phyloP scores from a whole-genome alignment of 2,329 filamentous ascomycete genomes.

The Dactylonectria estremocensis region DNA sequence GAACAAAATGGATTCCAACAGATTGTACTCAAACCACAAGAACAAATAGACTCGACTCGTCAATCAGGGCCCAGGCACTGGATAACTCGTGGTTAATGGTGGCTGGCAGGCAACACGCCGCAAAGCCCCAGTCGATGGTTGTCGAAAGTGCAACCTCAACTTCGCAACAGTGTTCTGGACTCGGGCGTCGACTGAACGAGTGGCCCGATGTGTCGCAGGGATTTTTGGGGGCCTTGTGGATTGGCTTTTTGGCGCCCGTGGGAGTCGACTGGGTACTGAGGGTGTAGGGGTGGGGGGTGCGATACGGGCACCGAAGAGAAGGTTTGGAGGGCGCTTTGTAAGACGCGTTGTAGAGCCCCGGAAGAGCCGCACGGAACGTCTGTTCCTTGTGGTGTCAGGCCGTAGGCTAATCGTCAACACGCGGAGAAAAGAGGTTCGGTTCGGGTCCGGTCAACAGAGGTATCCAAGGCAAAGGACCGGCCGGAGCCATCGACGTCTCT shows the following conservation, averaged over 20 bases:
- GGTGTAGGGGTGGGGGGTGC: slow-evolving; percentile 15
- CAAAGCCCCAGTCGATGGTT: neutral
- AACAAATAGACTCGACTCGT: neutral
- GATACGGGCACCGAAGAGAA: slow-evolving; percentile 28
- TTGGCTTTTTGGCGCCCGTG: neutral
- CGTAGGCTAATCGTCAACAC: slow-evolving; percentile 8
- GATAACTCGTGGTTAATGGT: neutral
- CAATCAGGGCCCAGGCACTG: neutral
- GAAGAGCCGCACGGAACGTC: slow-evolving; percentile 39
- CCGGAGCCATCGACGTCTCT: slow-evolving; percentile 31
- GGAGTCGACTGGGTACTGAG: slow-evolving; percentile 24
- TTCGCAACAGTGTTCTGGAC: neutral
- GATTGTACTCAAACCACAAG: no score
- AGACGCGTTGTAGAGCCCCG: slow-evolving; percentile 28
- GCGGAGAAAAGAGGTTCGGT: slow-evolving; percentile 20
- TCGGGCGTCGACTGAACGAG: slow-evolving; percentile 1
- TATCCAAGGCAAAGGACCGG: slow-evolving; percentile 32
- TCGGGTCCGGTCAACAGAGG: slow-evolving; percentile 29
- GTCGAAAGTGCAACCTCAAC: neutral
- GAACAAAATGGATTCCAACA: neutral
- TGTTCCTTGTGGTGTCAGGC: slow-evolving; percentile 31
- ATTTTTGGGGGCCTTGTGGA: neutral
- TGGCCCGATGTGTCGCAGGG: slow-evolving; percentile 8
- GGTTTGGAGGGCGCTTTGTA: slow-evolving; percentile 23
- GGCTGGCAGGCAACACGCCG: neutral